Conservation (phyloP, 1,284 basidiomycete genomes). For the Ceratobasidium sp. region DNA sequence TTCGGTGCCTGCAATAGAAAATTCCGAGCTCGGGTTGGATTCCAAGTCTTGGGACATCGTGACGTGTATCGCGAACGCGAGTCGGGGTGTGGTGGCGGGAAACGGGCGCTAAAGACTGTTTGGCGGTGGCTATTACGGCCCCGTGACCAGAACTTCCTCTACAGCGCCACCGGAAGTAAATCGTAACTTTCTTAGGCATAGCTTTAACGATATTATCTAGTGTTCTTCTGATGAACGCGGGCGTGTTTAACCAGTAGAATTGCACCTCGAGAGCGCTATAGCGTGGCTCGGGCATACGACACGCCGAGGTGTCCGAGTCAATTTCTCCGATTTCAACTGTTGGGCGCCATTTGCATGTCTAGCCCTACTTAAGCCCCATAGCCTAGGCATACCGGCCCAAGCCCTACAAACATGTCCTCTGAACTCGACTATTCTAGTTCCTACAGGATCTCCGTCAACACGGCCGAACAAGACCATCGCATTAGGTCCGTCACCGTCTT, state of each 20-base stretch:
- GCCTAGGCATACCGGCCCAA: not conserved
- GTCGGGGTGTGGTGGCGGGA: too few relatives aligned
- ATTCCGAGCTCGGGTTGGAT: too few relatives aligned
- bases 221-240: not conserved
- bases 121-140: too few relatives aligned
- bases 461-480: constrained; percentile 32
- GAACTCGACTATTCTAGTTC: not conserved
- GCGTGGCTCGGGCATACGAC: not conserved
- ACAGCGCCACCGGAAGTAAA: too few relatives aligned
- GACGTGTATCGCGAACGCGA: too few relatives aligned
- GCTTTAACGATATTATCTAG: too few relatives aligned
- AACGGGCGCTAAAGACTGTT: too few relatives aligned
- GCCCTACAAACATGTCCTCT: not conserved
- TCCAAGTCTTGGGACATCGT: too few relatives aligned
- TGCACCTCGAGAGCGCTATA: not conserved
- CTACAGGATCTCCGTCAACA: constrained; percentile 27
- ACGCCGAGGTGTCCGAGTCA: not conserved
- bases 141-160: too few relatives aligned
- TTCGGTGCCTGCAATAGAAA: too few relatives aligned
- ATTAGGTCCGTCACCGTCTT: constrained; percentile 25
- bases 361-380: not conserved
- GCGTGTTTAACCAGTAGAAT: not conserved
- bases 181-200: too few relatives aligned
- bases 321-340: not conserved
- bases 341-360: not conserved